These are phyloP conservation scores for Zoysia pacifica DNA, from an alignment of 176 grass and related monocot genomes.

Conservation along the genomic window DNA sequence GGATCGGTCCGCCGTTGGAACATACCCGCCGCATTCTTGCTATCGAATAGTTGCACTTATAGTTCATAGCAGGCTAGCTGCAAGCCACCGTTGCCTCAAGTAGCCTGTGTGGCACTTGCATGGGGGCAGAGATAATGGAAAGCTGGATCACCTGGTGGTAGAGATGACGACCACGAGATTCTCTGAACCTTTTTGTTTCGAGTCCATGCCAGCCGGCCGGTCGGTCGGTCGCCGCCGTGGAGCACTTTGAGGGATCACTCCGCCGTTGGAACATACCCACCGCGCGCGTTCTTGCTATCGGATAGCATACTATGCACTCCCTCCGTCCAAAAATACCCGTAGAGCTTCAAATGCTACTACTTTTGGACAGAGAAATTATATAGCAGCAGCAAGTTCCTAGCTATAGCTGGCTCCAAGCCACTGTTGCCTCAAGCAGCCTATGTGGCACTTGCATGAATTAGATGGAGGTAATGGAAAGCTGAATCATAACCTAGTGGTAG, in stretches of 20 bases:
- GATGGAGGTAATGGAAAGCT: not conserved
- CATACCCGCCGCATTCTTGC: constrained; percentile 24
- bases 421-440: not conserved
- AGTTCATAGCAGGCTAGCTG: not conserved
- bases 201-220: too few species aligned
- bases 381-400: not conserved
- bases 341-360: too few species aligned
- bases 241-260: constrained; percentile 11
- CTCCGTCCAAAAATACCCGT: too few species aligned
- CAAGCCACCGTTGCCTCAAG: not conserved
- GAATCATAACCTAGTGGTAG: not conserved
- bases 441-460: not conserved
- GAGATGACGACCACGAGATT: not conserved
- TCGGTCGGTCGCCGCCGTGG: not conserved
- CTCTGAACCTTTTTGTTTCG: constrained; percentile 30
- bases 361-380: not conserved
- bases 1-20: constrained; percentile 21
- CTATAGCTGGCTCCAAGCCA: not conserved
- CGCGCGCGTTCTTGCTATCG: not conserved
- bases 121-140: not conserved
- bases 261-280: constrained; percentile 31
- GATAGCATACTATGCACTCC: not conserved
- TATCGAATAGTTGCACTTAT: not conserved
- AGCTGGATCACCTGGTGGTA: not conserved
- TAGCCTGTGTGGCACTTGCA: not conserved